phyloP scores from a whole-genome alignment of 2,329 filamentous ascomycete genomes.

The Penicillium sp. region DNA sequence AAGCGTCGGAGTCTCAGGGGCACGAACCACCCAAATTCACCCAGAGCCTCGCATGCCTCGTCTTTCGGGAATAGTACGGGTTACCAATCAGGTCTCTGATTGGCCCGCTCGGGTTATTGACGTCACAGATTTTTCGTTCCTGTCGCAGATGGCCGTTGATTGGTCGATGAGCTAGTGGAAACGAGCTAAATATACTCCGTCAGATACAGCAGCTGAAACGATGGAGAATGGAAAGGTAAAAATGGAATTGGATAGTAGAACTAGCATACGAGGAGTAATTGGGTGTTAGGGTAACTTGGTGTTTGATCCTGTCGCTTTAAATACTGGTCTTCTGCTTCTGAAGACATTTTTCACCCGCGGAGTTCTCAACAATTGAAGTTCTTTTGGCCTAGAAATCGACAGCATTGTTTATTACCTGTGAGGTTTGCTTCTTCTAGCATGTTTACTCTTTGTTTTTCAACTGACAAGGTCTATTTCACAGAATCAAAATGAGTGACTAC shows the following conservation, averaged over 20 bases:
- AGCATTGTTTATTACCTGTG: neutral
- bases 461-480: neutral
- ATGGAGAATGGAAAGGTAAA: neutral
- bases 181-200: neutral
- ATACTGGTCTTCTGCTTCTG: neutral
- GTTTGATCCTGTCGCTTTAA: neutral
- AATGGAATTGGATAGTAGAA: too few relatives aligned
- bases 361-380: neutral
- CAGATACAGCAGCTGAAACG: neutral
- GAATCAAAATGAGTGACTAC: neutral
- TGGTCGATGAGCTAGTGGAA: neutral
- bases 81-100: neutral
- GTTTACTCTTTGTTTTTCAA: neutral
- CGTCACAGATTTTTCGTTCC: constrained; percentile 6
- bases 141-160: neutral
- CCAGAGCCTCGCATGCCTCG: neutral
- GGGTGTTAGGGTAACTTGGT: neutral
- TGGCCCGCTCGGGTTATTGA: constrained; percentile 10
- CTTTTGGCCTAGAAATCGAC: neutral
- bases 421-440: neutral
- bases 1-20: neutral
- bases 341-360: neutral
- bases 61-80: neutral
- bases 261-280: too few relatives aligned
- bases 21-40: neutral